These are phyloP conservation scores for Lactarius vividus DNA, from an alignment of 768 basidiomycete genomes.

Conservation along the genomic window DNA sequence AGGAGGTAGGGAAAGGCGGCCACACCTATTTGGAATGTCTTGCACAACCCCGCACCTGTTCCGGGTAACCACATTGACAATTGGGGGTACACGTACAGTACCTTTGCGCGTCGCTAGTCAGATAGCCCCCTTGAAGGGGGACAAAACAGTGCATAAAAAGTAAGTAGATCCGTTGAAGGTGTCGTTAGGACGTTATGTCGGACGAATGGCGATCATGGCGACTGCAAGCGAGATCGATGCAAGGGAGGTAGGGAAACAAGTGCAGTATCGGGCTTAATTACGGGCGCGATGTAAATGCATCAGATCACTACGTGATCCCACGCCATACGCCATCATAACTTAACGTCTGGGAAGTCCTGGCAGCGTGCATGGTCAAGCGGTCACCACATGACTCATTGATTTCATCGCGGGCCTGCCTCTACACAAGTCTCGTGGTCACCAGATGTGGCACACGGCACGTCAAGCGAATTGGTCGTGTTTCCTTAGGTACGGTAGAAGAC, in stretches of 20 bases:
- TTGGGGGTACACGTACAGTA: background rate
- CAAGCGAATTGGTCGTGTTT: slow-evolving; percentile 1
- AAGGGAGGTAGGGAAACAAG: background rate
- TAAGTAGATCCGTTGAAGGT: background rate
- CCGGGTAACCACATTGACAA: background rate
- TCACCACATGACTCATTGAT: slow-evolving; percentile 16
- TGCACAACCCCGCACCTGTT: background rate
- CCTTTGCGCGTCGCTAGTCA: background rate
- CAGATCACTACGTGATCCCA: background rate
- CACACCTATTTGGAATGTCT: background rate
- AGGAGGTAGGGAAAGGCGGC: background rate
- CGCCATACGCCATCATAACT: slow-evolving; percentile 13
- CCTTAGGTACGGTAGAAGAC: background rate
- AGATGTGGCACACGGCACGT: background rate
- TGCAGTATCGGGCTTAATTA: background rate
- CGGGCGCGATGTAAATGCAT: background rate
- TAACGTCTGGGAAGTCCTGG: background rate
- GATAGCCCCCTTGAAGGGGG: slow-evolving; percentile 2
- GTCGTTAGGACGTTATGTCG: background rate
- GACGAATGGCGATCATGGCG: slow-evolving; percentile 11
- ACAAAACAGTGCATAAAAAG: background rate
- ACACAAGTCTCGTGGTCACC: background rate
- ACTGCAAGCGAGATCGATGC: slow-evolving; percentile 5
- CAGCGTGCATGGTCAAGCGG: slow-evolving; percentile 6
- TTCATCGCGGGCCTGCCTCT: background rate